Conservation (phyloP, 2,329 filamentous ascomycete genomes). For the Xylariaceae sp. region DNA sequence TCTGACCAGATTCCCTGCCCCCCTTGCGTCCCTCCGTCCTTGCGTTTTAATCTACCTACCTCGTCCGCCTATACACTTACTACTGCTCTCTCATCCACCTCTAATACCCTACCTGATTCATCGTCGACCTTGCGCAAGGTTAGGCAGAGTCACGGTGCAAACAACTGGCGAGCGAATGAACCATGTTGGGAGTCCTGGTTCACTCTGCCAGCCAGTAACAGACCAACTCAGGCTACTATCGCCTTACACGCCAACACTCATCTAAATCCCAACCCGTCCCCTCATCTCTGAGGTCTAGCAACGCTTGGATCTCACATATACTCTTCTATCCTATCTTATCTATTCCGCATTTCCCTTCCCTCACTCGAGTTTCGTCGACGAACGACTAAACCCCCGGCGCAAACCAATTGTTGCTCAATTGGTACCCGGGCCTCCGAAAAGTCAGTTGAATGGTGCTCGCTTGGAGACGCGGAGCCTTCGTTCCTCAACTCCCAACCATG, state of each 20-base stretch:
- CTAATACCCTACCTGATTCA: conserved; percentile 2
- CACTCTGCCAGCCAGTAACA: background rate
- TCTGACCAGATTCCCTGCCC: background rate
- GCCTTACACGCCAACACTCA: conserved; percentile 17
- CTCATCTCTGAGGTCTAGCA: conserved; percentile 21
- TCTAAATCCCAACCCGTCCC: conserved; percentile 25
- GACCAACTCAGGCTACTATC: background rate
- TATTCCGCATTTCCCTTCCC: conserved; percentile 8
- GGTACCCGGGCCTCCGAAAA: conserved; percentile 12
- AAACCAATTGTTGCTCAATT: conserved; percentile 6
- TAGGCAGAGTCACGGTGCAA: conserved; percentile 14
- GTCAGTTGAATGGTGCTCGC: conserved; percentile 12
- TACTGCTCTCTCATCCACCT: background rate
- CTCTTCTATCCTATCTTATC: background rate
- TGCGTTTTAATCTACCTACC: background rate
- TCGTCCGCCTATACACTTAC: background rate
- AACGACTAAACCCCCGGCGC: conserved; percentile 12
- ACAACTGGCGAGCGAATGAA: conserved; percentile 11
- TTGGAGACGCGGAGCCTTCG: conserved; percentile 12
- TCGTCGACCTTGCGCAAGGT: conserved; percentile 7
- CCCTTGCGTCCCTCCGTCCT: background rate
- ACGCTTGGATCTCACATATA: conserved; percentile 17
- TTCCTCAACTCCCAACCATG: conserved; percentile 38
- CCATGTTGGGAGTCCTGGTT: conserved; percentile 4
- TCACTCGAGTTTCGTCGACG: conserved; percentile 17